Percentiles rank a stretch among this genome's conserved stretches.
Evolutionary conservation across 2,329 filamentous ascomycete genomes (phyloP).

Genomic region (Tolypocladium capitatum): DNA sequence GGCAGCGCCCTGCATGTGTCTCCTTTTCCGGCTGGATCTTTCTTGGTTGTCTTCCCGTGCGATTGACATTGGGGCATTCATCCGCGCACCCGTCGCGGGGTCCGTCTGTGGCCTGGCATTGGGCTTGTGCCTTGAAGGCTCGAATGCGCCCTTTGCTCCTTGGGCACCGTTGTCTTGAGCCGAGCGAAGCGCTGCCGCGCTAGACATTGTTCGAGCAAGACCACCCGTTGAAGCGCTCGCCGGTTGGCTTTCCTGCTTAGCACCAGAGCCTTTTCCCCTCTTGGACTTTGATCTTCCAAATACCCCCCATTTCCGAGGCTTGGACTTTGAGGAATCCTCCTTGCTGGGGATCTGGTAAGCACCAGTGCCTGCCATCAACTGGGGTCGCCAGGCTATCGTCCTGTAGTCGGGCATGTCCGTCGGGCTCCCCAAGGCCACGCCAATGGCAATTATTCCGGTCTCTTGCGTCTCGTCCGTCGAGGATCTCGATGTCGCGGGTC

Average conservation of each 20-base stretch:
- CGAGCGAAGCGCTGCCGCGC: background rate
- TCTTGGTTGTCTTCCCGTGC: background rate
- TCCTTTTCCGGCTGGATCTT: background rate
- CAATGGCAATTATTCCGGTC: slow-evolving; percentile 38
- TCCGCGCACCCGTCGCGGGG: background rate
- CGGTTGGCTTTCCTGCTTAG: background rate
- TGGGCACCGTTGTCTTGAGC: background rate
- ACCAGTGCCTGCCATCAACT: slow-evolving; percentile 7
- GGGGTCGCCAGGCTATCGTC: slow-evolving; percentile 15
- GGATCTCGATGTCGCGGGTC: background rate
- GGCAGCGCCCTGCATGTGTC: background rate
- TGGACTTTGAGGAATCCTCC: slow-evolving; percentile 23
- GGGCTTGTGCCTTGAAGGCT: background rate
- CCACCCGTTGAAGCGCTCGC: background rate
- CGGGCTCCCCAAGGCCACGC: slow-evolving; percentile 64
- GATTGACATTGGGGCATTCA: background rate
- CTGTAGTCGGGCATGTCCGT: slow-evolving; percentile 22
- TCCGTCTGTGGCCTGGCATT: background rate
- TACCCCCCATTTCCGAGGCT: slow-evolving; percentile 45
- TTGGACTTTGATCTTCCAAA: slow-evolving; percentile 33
- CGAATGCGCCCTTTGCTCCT: background rate
- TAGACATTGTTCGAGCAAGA: background rate
- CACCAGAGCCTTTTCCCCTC: slow-evolving; percentile 6
- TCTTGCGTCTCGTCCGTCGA: slow-evolving; percentile 17
- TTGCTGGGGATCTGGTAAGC: slow-evolving; percentile 8